Evolutionary conservation across 1,284 basidiomycete genomes (phyloP).

Genomic region (Ceratobasidium sp.): DNA sequence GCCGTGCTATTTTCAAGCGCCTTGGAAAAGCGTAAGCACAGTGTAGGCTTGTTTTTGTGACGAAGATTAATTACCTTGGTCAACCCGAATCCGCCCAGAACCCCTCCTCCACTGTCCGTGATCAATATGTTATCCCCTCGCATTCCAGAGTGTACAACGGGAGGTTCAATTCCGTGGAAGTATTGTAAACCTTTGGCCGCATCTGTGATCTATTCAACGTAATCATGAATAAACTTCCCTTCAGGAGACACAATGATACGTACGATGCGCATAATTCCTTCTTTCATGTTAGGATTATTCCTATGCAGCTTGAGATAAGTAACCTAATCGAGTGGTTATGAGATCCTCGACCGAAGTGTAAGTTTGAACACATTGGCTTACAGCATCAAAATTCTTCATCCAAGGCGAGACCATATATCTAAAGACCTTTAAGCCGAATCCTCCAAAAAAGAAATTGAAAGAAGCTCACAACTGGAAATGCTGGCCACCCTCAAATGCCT

Average conservation of each 20-base stretch:
- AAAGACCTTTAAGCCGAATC: not conserved
- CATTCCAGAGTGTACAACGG: constrained; percentile 32
- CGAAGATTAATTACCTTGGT: constrained; percentile 7
- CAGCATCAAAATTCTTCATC: constrained; percentile 38
- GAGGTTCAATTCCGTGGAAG: constrained; percentile 25
- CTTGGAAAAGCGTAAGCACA: not conserved
- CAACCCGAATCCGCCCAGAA: constrained; percentile 33
- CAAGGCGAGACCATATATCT: constrained; percentile 41
- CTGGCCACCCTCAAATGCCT: not conserved
- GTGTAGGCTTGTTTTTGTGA: not conserved
- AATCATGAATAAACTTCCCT: not conserved
- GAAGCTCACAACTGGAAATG: constrained; percentile 32
- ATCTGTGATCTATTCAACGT: not conserved
- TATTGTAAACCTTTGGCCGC: constrained; percentile 33
- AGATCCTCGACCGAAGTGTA: not conserved
- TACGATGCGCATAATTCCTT: constrained; percentile 34
- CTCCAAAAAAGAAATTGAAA: not conserved
- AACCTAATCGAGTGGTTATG: not conserved
- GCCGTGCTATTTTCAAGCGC: not conserved
- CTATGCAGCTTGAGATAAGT: constrained; percentile 31
- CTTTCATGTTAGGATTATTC: constrained; percentile 10
- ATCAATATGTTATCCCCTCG: constrained; percentile 31
- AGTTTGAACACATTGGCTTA: not conserved
- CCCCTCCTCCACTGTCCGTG: constrained; percentile 17
- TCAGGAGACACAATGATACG: not conserved